Conservation (phyloP, 306 rosid species). For the Argentina anserina region DNA sequence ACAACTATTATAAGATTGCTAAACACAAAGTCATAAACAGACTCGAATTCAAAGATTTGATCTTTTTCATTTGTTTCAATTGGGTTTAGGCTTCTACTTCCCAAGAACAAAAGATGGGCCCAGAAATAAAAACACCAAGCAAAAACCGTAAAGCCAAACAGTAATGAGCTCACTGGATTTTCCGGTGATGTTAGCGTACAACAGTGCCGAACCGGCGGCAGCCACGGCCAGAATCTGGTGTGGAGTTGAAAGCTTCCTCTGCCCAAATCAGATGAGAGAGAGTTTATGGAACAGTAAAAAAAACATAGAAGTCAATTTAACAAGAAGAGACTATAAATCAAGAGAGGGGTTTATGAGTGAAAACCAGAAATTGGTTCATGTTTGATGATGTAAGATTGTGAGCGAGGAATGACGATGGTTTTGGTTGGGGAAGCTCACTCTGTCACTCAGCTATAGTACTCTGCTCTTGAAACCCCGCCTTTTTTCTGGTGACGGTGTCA, state of each 20-base stretch:
- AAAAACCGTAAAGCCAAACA: not conserved
- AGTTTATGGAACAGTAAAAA: not conserved
- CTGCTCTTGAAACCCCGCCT: not conserved
- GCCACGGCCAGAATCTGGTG: conserved; percentile 37
- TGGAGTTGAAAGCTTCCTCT: conserved; percentile 37
- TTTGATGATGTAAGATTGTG: not conserved
- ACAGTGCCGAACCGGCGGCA: conserved; percentile 42
- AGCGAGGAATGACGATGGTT: not conserved
- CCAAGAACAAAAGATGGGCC: not conserved
- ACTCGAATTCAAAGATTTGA: not conserved
- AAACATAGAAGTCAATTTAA: not conserved
- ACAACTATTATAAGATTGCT: not conserved
- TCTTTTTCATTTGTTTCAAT: not conserved
- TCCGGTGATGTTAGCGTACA: conserved; percentile 8
- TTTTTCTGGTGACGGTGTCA: not conserved
- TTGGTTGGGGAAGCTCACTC: not conserved
- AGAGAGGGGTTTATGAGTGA: not conserved
- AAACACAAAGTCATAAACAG: not conserved
- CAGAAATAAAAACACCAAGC: not conserved
- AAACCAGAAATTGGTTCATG: not conserved
- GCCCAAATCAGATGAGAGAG: not conserved
- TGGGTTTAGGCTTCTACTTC: not conserved
- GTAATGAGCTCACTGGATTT: conserved; percentile 32
- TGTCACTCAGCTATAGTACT: no score
- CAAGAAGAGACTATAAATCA: no score